Evolutionary conservation across 805 yeast species (phyloP).

Genomic region (Torulaspora quercuum): DNA sequence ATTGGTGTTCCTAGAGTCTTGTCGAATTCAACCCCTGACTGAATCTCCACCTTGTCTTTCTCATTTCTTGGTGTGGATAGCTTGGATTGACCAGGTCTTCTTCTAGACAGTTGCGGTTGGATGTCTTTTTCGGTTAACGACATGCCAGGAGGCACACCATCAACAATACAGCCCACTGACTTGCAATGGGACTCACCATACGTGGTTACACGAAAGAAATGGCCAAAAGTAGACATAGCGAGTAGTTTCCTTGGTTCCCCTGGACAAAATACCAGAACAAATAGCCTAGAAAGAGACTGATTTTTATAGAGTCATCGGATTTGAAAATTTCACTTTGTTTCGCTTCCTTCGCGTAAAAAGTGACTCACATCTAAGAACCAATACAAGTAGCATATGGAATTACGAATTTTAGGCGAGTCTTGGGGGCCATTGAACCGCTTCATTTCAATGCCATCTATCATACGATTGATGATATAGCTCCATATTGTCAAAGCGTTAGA

Average conservation of each 20-base stretch:
- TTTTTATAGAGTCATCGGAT: conserved; percentile 8
- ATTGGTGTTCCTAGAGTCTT: conserved; percentile 92
- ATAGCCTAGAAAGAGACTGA: too few species aligned
- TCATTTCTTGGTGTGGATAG: conserved; percentile 94
- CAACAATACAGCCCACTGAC: conserved; percentile 97
- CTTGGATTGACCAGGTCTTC: conserved; percentile 96
- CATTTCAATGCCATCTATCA: too few species aligned
- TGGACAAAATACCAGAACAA: too few species aligned
- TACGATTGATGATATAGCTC: too few species aligned
- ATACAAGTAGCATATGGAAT: too few species aligned
- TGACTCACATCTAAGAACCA: too few species aligned
- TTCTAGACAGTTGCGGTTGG: conserved; percentile 92
- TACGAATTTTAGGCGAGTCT: too few species aligned
- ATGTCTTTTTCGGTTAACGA: conserved; percentile 78
- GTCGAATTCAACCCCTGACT: conserved; percentile 91
- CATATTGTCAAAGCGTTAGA: too few species aligned
- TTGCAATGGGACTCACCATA: conserved; percentile 98
- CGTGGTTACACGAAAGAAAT: conserved; percentile 70
- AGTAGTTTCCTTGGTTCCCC: too few species aligned
- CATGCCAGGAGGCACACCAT: conserved; percentile 97
- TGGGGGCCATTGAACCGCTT: too few species aligned
- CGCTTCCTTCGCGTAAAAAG: too few species aligned
- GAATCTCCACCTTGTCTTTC: conserved; percentile 88
- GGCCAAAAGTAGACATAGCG: conserved; percentile 73
- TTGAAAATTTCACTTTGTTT: conserved; percentile 5